A percentile compares a stretch with the other conserved stretches of the same genome.
These are phyloP conservation scores for Zoysia matrella DNA, from an alignment of 202 grass and related monocot species.

Conservation along the genomic window DNA sequence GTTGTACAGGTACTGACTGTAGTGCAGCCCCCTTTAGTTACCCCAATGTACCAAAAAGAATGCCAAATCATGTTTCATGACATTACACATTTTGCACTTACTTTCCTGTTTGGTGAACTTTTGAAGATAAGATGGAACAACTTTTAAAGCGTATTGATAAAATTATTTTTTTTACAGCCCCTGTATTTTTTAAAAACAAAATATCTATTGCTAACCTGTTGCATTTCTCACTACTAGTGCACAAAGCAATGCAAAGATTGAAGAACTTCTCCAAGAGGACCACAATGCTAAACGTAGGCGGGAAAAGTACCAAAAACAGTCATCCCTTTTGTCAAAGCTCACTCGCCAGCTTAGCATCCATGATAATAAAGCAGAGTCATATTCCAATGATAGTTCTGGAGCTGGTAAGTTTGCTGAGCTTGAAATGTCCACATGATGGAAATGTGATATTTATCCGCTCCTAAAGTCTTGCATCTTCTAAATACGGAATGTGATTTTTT, in stretches of 20 bases:
- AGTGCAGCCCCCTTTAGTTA: not conserved
- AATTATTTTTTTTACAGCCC: not conserved
- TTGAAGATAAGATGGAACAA: not conserved
- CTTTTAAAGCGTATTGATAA: not conserved
- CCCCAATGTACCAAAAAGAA: not conserved
- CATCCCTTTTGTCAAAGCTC: slow-evolving; percentile 91
- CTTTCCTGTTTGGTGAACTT: not conserved
- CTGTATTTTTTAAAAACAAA: not conserved
- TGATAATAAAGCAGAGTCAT: slow-evolving; percentile 81
- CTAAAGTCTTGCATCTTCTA: not conserved
- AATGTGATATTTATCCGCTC: slow-evolving; percentile 25
- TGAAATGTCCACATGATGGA: slow-evolving; percentile 30
- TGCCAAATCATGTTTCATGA: not conserved
- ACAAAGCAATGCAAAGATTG: slow-evolving; percentile 86
- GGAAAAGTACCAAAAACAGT: slow-evolving; percentile 87
- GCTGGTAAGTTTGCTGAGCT: slow-evolving; percentile 57
- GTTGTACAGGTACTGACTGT: not conserved
- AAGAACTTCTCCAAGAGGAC: slow-evolving; percentile 96
- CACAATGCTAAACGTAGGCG: slow-evolving; percentile 82
- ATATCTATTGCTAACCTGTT: slow-evolving; percentile 26
- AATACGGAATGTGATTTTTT: too few species aligned
- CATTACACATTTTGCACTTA: not conserved
- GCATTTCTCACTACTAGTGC: slow-evolving; percentile 48
- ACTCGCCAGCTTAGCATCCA: slow-evolving; percentile 93
- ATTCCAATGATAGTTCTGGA: slow-evolving; percentile 63